Conservation (phyloP, 1,284 basidiomycete species). For the Apiotrichum mycotoxinovorans region DNA sequence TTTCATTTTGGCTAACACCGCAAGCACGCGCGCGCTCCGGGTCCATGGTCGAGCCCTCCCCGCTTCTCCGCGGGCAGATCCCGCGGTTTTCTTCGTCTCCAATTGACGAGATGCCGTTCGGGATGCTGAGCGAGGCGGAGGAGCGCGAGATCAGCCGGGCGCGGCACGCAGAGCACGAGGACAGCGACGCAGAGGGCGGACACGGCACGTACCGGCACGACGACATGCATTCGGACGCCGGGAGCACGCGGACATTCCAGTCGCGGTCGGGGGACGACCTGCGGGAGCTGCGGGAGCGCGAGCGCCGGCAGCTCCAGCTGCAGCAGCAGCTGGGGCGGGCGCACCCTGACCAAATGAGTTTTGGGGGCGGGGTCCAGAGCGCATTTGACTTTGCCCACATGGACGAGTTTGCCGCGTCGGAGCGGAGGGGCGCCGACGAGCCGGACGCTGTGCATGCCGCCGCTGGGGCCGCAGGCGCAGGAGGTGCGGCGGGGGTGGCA, state of each 20-base stretch:
- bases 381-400: constrained; percentile 73
- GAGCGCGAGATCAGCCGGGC: constrained; percentile 49
- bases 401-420: constrained; percentile 73
- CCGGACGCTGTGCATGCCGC: constrained; percentile 35
- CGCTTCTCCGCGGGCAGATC: constrained; percentile 26
- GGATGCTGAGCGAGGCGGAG: constrained; percentile 48
- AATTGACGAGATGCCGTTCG: constrained; percentile 47
- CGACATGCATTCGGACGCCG: constrained; percentile 16
- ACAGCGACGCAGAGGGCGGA: constrained; percentile 10
- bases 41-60: constrained; percentile 28
- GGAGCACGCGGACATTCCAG: constrained; percentile 10
- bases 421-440: constrained; percentile 58
- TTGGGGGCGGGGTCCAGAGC: constrained; percentile 15
- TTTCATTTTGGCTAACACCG: background rate
- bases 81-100: constrained; percentile 37
- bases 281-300: background rate
- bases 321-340: background rate
- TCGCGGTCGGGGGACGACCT: background rate
- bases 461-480: constrained; percentile 8
- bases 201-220: constrained; percentile 12
- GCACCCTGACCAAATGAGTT: background rate
- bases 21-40: constrained; percentile 42
- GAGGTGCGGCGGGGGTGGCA: no score
- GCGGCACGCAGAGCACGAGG: constrained; percentile 17
- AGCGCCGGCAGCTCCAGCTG: background rate